Percentiles rank a stretch among this genome's conserved stretches.
Evolutionary conservation across 2,329 filamentous ascomycete species (phyloP).

Genomic region (Ascochyta pisi): DNA sequence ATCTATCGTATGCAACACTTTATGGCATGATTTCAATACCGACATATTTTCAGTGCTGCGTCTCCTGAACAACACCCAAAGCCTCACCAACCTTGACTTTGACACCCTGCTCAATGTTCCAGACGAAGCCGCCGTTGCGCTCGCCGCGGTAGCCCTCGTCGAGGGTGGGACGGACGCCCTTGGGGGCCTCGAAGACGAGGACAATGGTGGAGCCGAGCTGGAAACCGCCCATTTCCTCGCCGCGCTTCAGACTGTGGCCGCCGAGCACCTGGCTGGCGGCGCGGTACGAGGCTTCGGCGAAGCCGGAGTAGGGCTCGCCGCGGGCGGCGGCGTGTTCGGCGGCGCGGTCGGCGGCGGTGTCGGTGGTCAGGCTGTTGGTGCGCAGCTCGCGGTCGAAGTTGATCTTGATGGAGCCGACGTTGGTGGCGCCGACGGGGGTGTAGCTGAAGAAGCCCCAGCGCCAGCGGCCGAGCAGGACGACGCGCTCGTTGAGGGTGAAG

Average conservation of each 20-base stretch:
- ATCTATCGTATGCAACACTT: no score
- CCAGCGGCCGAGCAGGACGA: slow-evolving; percentile 92
- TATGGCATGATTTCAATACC: no score
- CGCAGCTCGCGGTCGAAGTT: slow-evolving; percentile 96
- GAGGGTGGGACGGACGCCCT: slow-evolving; percentile 61
- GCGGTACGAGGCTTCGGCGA: slow-evolving; percentile 88
- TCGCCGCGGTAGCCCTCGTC: slow-evolving; percentile 64
- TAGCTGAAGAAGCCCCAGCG: slow-evolving; percentile 97
- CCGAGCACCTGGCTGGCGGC: slow-evolving; percentile 77
- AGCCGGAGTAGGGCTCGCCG: slow-evolving; percentile 87
- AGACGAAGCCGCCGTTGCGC: slow-evolving; percentile 76
- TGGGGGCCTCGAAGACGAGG: slow-evolving; percentile 92
- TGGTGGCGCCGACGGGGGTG: slow-evolving; percentile 94
- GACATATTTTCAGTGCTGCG: no score
- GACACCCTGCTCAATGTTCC: slow-evolving; percentile 87
- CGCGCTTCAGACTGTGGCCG: slow-evolving; percentile 82
- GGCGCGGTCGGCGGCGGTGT: slow-evolving; percentile 87
- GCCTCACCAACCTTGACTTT: slow-evolving; percentile 88
- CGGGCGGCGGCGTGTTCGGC: slow-evolving; percentile 77
- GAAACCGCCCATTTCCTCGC: slow-evolving; percentile 98
- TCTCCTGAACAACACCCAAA: slow-evolving; percentile 72
- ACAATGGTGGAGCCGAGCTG: slow-evolving; percentile 95
- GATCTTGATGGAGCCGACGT: slow-evolving; percentile 94
- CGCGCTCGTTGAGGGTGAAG: slow-evolving; percentile 95
- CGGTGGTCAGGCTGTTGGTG: slow-evolving; percentile 89